Evolutionary conservation across 1,139 yeast genomes (phyloP).

Genomic region (Suhomyces terraborum): DNA sequence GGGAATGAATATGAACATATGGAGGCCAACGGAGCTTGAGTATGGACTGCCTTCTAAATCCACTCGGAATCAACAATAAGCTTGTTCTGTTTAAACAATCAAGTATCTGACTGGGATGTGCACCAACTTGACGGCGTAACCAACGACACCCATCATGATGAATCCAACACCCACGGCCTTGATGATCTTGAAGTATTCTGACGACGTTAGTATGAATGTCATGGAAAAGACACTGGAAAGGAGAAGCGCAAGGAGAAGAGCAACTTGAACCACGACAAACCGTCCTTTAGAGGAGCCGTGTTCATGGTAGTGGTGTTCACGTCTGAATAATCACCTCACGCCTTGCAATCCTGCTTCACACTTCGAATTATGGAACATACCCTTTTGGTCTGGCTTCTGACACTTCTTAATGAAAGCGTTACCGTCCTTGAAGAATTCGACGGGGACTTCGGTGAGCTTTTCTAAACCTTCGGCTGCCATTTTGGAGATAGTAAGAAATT

Average conservation of each 20-base stretch:
- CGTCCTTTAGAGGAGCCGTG: no score
- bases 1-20: no score
- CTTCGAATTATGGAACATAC: no score
- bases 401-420: constrained; percentile 85
- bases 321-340: no score
- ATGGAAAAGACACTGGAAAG: neutral
- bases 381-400: constrained; percentile 86
- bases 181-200: constrained; percentile 82
- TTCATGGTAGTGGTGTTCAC: no score
- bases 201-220: constrained; percentile 29
- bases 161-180: constrained; percentile 97
- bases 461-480: constrained; percentile 71
- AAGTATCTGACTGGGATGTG: constrained; percentile 97
- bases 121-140: constrained; percentile 89
- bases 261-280: no score
- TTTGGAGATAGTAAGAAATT: constrained; percentile 1
- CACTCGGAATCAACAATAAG: neutral
- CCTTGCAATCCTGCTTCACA: no score
- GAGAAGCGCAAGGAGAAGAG: no score
- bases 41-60: no score
- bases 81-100: constrained; percentile 74
- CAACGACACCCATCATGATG: constrained; percentile 96
- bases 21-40: no score
- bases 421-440: constrained; percentile 90
- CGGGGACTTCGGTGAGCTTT: constrained; percentile 84